phyloP scores from a whole-genome alignment of 768 basidiomycete species.

The Agaricus subrufescens region DNA sequence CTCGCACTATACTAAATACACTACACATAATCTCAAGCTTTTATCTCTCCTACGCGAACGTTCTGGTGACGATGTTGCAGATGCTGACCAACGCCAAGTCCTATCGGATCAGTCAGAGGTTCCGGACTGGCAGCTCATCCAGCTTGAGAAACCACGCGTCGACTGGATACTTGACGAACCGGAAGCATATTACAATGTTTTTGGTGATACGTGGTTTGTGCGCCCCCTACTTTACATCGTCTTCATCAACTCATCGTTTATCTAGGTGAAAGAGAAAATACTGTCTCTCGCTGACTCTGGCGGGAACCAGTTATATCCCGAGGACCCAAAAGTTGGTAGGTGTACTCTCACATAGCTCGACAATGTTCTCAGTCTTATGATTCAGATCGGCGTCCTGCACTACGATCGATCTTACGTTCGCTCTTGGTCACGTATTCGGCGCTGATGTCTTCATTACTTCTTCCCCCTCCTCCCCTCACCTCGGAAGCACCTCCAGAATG shows the following conservation, averaged over 20 bases:
- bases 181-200: slow-evolving; percentile 66
- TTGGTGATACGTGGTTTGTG: slow-evolving; percentile 90
- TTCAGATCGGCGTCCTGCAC: slow-evolving; percentile 75
- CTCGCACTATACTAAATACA: slow-evolving; percentile 77
- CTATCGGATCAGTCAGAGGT: slow-evolving; percentile 69
- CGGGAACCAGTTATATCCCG: slow-evolving; percentile 75
- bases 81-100: slow-evolving; percentile 53
- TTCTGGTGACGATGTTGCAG: slow-evolving; percentile 29
- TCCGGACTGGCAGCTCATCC: slow-evolving; percentile 71
- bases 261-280: slow-evolving; percentile 76
- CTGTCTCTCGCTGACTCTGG: slow-evolving; percentile 80
- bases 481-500: slow-evolving; percentile 57
- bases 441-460: slow-evolving; percentile 64
- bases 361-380: not conserved
- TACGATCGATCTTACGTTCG: slow-evolving; percentile 68
- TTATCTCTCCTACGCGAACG: slow-evolving; percentile 60
- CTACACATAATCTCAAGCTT: slow-evolving; percentile 66
- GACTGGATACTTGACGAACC: slow-evolving; percentile 91
- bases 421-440: slow-evolving; percentile 77
- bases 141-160: slow-evolving; percentile 81
- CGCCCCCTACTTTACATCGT: slow-evolving; percentile 23
- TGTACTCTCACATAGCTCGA: not conserved
- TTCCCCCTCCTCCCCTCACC: slow-evolving; percentile 52
- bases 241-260: slow-evolving; percentile 5
- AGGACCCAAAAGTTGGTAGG: slow-evolving; percentile 65